phyloP scores from a whole-genome alignment of 352 stramenopile species.

The Elongisporangium senticosum region DNA sequence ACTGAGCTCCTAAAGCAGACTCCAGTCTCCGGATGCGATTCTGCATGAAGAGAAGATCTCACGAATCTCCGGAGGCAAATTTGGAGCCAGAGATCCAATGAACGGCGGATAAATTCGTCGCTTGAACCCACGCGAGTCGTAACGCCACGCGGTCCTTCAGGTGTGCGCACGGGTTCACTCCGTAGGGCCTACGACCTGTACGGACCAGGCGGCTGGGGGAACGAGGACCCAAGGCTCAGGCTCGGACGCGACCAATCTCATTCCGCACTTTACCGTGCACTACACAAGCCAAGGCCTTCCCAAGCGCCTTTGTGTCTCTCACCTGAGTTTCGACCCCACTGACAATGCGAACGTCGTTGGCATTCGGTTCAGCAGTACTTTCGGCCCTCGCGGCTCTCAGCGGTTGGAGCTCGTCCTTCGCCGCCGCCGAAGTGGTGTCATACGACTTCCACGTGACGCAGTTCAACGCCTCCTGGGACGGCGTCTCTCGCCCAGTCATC shows the following conservation, averaged over 20 bases:
- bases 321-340: neutral
- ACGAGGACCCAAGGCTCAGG: neutral
- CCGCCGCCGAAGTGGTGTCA: slow-evolving; percentile 13
- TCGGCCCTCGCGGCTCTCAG: slow-evolving; percentile 1
- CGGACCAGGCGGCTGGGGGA: neutral
- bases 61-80: no score
- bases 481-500: slow-evolving; percentile 12
- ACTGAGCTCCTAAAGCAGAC: no score
- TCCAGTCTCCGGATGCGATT: no score
- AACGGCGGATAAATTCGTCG: no score
- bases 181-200: neutral
- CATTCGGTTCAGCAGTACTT: slow-evolving; percentile 1
- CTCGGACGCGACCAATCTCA: neutral
- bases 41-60: no score
- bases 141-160: no score
- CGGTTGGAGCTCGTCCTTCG: neutral
- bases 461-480: slow-evolving; percentile 16
- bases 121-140: no score
- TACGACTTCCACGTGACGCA: slow-evolving; percentile 23
- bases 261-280: neutral
- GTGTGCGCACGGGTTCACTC: neutral
- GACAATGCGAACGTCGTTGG: neutral
- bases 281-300: neutral
- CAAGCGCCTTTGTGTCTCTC: neutral
- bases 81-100: no score